phyloP scores from a whole-genome alignment of 768 basidiomycete genomes.

The Suillus cothurnatus region DNA sequence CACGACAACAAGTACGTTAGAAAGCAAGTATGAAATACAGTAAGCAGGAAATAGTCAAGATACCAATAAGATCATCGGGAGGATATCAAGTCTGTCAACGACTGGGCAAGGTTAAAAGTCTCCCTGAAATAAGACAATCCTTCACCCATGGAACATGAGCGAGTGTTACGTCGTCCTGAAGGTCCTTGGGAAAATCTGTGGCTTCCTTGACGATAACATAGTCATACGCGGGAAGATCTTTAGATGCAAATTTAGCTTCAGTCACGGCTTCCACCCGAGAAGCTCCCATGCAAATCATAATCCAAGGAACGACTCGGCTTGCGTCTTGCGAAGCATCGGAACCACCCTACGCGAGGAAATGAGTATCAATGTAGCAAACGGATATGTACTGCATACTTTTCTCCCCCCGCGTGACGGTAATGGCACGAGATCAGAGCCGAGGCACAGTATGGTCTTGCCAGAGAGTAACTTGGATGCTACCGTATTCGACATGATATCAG shows the following conservation, averaged over 20 bases:
- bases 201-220: constrained; percentile 64
- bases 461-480: constrained; percentile 61
- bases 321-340: constrained; percentile 36
- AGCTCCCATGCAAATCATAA: constrained; percentile 82
- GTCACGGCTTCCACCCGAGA: constrained; percentile 64
- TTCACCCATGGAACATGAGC: constrained; percentile 77
- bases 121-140: constrained; percentile 69
- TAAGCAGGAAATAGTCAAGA: constrained; percentile 10
- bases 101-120: constrained; percentile 39
- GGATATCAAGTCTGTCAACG: neutral
- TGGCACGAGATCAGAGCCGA: constrained; percentile 60
- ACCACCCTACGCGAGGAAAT: constrained; percentile 19
- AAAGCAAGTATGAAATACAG: constrained; percentile 5
- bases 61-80: neutral
- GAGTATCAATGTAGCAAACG: constrained; percentile 1
- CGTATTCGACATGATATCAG: constrained; percentile 58
- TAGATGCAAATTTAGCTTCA: constrained; percentile 43
- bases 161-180: constrained; percentile 33
- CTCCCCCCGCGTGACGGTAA: constrained; percentile 30
- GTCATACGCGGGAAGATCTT: constrained; percentile 47
- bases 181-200: constrained; percentile 31
- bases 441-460: constrained; percentile 56
- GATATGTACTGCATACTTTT: constrained; percentile 19
- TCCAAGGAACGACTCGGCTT: constrained; percentile 55
- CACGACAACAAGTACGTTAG: constrained; percentile 8